These are phyloP conservation scores for Conoideocrella luteorostrata DNA, from an alignment of 2,329 filamentous ascomycete species.

Conservation along the genomic window DNA sequence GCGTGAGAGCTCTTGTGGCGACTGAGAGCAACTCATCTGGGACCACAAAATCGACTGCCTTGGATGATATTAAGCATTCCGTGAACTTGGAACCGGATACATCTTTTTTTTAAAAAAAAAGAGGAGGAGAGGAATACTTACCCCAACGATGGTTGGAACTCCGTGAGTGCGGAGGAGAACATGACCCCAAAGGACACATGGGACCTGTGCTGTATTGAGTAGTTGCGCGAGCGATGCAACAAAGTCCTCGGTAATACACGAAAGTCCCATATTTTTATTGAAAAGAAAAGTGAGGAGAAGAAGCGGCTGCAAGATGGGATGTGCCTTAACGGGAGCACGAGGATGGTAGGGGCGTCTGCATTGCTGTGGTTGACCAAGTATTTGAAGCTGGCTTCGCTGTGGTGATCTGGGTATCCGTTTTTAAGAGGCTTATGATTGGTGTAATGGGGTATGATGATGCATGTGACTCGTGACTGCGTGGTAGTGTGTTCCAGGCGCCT, in stretches of 20 bases:
- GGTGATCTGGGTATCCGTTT: too few relatives aligned
- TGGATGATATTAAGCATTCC: background rate
- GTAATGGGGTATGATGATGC: too few relatives aligned
- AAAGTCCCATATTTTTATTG: too few relatives aligned
- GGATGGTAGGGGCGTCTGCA: too few relatives aligned
- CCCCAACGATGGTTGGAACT: background rate
- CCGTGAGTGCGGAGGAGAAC: conserved; percentile 1
- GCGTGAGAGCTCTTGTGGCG: background rate
- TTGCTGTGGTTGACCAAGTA: too few relatives aligned
- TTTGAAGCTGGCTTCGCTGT: too few relatives aligned
- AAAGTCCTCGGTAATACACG: background rate
- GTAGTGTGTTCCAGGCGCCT: too few relatives aligned
- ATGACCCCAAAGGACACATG: conserved; percentile 5
- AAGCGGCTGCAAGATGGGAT: too few relatives aligned
- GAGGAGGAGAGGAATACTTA: background rate
- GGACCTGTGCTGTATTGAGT: background rate
- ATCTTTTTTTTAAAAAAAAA: background rate
- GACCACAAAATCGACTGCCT: conserved; percentile 1
- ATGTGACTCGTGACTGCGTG: too few relatives aligned
- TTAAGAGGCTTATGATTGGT: too few relatives aligned
- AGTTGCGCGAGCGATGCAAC: background rate
- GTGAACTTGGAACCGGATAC: background rate
- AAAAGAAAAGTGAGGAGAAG: too few relatives aligned
- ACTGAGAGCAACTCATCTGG: background rate
- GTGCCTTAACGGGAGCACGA: too few relatives aligned